These are phyloP conservation scores for Zasmidium citrigriseum DNA, from an alignment of 2,329 filamentous ascomycete species.

Conservation along the genomic window DNA sequence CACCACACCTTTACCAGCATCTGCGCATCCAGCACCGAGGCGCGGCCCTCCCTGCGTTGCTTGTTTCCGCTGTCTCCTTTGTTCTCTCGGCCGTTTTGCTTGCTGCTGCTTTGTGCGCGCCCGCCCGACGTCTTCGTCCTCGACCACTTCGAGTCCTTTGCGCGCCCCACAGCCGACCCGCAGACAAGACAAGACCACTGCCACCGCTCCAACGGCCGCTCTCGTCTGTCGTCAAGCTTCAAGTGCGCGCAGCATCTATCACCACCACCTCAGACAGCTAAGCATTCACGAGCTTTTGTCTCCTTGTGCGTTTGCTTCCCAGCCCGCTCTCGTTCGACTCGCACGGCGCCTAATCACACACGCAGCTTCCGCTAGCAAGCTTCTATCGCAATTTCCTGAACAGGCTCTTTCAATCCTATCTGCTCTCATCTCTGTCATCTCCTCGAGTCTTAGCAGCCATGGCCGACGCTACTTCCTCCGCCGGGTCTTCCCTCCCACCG, in stretches of 20 bases:
- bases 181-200: not conserved
- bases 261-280: slow-evolving; percentile 9
- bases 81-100: not conserved
- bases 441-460: slow-evolving; percentile 55
- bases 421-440: slow-evolving; percentile 29
- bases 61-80: slow-evolving; percentile 1
- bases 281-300: slow-evolving; percentile 14
- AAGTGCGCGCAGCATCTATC: not conserved
- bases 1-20: no score
- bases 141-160: not conserved
- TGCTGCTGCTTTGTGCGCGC: slow-evolving; percentile 1
- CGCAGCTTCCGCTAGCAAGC: slow-evolving; percentile 5
- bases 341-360: slow-evolving; percentile 22
- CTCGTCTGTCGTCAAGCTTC: not conserved
- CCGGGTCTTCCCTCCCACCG: slow-evolving; percentile 68
- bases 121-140: not conserved
- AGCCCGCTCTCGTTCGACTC: slow-evolving; percentile 6
- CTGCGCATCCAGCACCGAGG: not conserved
- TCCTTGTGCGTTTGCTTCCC: slow-evolving; percentile 15
- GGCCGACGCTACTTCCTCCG: slow-evolving; percentile 70
- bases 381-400: slow-evolving; percentile 1
- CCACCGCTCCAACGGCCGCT: not conserved
- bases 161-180: not conserved
- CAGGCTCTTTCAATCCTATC: slow-evolving; percentile 7
- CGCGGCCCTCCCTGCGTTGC: not conserved